Conservation (phyloP, 2,329 filamentous ascomycete genomes). For the Sphaerostilbella broomeana region DNA sequence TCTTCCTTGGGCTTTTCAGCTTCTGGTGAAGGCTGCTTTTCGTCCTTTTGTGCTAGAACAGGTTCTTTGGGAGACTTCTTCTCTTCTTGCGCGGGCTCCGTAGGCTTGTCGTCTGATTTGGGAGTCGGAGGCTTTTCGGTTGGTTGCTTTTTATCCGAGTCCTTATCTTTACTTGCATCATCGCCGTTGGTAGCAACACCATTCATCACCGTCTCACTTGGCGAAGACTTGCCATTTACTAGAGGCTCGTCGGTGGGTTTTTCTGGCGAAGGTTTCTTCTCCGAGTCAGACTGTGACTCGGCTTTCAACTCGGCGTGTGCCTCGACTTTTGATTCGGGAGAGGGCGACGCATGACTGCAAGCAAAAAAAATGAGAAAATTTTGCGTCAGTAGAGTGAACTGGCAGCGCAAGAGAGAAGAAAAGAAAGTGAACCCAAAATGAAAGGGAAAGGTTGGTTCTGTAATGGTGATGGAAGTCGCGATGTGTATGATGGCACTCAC, state of each 20-base stretch:
- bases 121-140: not conserved
- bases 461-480: not conserved
- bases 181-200: constrained; percentile 8
- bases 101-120: constrained; percentile 6
- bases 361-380: constrained; percentile 3
- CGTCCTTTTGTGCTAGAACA: constrained; percentile 2
- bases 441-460: constrained; percentile 13
- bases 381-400: too few relatives aligned
- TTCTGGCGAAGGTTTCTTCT: constrained; percentile 13
- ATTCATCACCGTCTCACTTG: not conserved
- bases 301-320: constrained; percentile 11
- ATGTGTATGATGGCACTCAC: constrained; percentile 24
- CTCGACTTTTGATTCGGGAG: constrained; percentile 6
- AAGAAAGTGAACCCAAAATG: constrained; percentile 14
- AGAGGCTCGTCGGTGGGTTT: constrained; percentile 13
- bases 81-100: constrained; percentile 4
- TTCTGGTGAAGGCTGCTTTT: constrained; percentile 2
- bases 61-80: constrained; percentile 7
- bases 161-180: constrained; percentile 4
- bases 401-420: constrained; percentile 4
- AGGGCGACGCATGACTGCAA: constrained; percentile 9
- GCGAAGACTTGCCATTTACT: constrained; percentile 16
- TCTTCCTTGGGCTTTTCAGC: constrained; percentile 12
- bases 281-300: constrained; percentile 5
- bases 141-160: constrained; percentile 15